These are phyloP conservation scores for Vitis rupestris DNA, from an alignment of 164 flowering plant genomes.

Conservation along the genomic window DNA sequence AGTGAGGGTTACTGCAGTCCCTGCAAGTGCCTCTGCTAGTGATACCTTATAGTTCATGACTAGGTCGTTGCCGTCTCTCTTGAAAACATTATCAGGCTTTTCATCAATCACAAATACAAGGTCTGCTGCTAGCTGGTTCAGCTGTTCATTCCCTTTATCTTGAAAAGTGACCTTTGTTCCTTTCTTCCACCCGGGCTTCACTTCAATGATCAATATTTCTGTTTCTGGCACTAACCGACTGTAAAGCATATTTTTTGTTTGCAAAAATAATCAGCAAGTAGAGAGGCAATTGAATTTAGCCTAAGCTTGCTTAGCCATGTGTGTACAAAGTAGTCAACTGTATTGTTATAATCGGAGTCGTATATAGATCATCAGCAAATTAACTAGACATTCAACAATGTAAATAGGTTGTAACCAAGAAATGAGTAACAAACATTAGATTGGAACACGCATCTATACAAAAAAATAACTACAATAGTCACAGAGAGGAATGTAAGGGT, in stretches of 20 bases:
- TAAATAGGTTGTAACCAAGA: too few species aligned
- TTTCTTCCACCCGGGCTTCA: conserved; percentile 76
- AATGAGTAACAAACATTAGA: too few species aligned
- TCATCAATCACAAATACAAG: conserved; percentile 66
- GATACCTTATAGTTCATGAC: conserved; percentile 34
- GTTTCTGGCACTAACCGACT: conserved; percentile 36
- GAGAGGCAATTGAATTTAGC: too few species aligned
- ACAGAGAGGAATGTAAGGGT: too few species aligned
- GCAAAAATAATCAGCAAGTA: neutral
- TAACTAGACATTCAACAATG: too few species aligned
- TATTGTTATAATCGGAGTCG: too few species aligned
- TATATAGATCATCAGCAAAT: too few species aligned
- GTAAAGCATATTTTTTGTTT: neutral
- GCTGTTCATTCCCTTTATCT: conserved; percentile 67
- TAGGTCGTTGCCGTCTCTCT: conserved; percentile 62
- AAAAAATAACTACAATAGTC: too few species aligned
- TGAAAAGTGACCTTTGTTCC: conserved; percentile 72
- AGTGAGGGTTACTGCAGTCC: conserved; percentile 41
- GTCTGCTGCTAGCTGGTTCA: conserved; percentile 62
- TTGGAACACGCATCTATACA: too few species aligned
- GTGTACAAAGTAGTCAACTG: too few species aligned
- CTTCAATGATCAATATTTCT: conserved; percentile 60
- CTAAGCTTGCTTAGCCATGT: too few species aligned
- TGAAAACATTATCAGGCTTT: conserved; percentile 53
- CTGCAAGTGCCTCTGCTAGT: conserved; percentile 58